phyloP scores from a whole-genome alignment of 2,329 filamentous ascomycete species.

The Xylariomycetidae sp. region DNA sequence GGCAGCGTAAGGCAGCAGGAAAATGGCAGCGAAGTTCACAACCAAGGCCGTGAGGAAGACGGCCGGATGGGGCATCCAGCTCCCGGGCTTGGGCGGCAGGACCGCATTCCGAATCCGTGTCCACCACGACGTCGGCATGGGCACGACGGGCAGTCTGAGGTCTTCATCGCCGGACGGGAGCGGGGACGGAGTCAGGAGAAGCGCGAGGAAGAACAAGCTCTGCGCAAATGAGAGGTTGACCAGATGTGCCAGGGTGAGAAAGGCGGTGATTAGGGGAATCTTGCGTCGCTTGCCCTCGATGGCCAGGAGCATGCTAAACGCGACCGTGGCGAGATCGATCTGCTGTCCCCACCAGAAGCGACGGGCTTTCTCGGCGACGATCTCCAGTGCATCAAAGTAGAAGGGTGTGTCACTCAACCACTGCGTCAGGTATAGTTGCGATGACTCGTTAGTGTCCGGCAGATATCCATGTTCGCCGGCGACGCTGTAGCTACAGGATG shows the following conservation, averaged over 20 bases:
- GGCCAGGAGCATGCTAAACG: conserved; percentile 54
- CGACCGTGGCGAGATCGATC: conserved; percentile 48
- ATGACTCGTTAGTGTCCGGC: conserved; percentile 23
- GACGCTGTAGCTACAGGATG: conserved; percentile 10
- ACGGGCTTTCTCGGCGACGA: conserved; percentile 48
- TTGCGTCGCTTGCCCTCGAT: conserved; percentile 55
- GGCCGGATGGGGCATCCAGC: conserved; percentile 36
- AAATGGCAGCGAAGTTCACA: conserved; percentile 31
- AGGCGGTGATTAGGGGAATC: conserved; percentile 51
- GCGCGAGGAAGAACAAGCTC: conserved; percentile 58
- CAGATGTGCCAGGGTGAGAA: conserved; percentile 54
- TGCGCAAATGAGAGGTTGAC: conserved; percentile 58
- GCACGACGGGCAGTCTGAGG: conserved; percentile 22
- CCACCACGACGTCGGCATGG: conserved; percentile 26
- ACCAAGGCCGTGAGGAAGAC: conserved; percentile 30
- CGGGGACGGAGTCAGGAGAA: conserved; percentile 52
- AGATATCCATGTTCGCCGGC: conserved; percentile 23
- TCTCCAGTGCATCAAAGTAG: conserved; percentile 47
- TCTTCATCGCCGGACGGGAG: conserved; percentile 25
- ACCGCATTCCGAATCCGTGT: conserved; percentile 24
- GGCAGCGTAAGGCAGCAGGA: conserved; percentile 35
- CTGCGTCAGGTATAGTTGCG: conserved; percentile 35
- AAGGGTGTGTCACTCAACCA: conserved; percentile 53
- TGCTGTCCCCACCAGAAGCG: conserved; percentile 62
- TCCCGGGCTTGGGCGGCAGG: conserved; percentile 36